Evolutionary conservation across 1,139 yeast genomes (phyloP).

Genomic region (Candida neerlandica): DNA sequence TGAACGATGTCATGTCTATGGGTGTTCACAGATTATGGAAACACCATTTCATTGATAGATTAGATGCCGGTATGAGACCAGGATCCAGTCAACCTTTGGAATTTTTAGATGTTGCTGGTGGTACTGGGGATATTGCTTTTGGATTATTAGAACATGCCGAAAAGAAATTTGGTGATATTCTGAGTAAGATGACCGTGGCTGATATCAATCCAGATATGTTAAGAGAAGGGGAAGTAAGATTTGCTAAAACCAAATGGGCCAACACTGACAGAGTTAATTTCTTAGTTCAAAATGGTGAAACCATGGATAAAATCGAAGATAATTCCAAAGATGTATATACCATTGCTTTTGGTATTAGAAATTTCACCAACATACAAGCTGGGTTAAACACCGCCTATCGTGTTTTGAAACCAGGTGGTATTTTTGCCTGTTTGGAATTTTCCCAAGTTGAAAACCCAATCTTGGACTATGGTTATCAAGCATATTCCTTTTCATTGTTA

Average conservation of each 20-base stretch:
- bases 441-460: conserved; percentile 85
- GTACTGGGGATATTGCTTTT: conserved; percentile 98
- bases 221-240: conserved; percentile 84
- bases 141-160: conserved; percentile 92
- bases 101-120: conserved; percentile 97
- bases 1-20: conserved; percentile 98
- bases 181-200: conserved; percentile 83
- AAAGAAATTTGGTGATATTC: conserved; percentile 69
- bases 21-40: conserved; percentile 97
- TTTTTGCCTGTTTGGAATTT: conserved; percentile 94
- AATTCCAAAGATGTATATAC: conserved; percentile 94
- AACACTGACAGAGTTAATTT: conserved; percentile 70
- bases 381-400: conserved; percentile 94
- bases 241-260: conserved; percentile 52
- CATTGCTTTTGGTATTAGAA: conserved; percentile 95
- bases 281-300: conserved; percentile 91
- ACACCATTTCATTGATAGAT: conserved; percentile 78
- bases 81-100: conserved; percentile 76
- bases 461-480: conserved; percentile 75
- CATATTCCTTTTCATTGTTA: conserved; percentile 83
- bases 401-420: conserved; percentile 92
- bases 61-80: conserved; percentile 94
- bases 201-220: conserved; percentile 97
- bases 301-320: conserved; percentile 78
- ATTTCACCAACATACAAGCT: conserved; percentile 91